Base-by-base conservation (phyloP, 352 stramenopile genomes). In the Pythium guiyangense region DNA sequence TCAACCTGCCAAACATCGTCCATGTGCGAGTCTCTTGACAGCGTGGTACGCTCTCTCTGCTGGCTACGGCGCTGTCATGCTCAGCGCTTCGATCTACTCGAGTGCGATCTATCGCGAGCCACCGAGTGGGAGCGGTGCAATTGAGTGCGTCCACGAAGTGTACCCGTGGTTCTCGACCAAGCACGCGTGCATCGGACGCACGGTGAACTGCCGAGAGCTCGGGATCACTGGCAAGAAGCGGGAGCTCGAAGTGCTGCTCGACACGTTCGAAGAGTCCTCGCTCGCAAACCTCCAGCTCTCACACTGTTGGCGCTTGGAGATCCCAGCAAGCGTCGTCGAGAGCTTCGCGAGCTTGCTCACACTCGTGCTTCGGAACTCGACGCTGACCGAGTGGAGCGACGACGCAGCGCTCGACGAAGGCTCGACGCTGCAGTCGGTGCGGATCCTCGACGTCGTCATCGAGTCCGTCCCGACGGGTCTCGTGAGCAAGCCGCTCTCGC, bases 91-190 rank as follows among this genome's bases (percentile, higher is more conserved):
- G 39, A 18, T 45, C 6, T 15, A 45, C 39, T 12, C 39, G 39
- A 18, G 10, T 15, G 17, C n/a, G 39, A 45, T 20, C 17, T 9
- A 6, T 18, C 39, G 17, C 15, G 10, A 45, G 39, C 9, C 17
- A 40, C 6, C 12, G 35, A 12, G 10, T 18, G 39, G 15, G 12
- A 20, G 17, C 39, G n/a, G 15, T 20, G 39, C 39, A 18, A 10
- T 45, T 18, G 10, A 18, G 39, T 45, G 39, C 39, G 15, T 45
- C n/a, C 39, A 45, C 15, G 14, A 45, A 18, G 44, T 59, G 11
- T 49, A 59, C 18, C 42, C 52, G 25, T 59, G 52, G 52, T 29
- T 59, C 6, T 44, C 52, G 4, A 45, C 42, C 0, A 59, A 59
- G 18, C 12, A 59, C 49, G 42, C 52, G 9, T 59, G 42, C 15